Conservation (phyloP, 129 eudicot species). For the Smallanthus sonchifolius region DNA sequence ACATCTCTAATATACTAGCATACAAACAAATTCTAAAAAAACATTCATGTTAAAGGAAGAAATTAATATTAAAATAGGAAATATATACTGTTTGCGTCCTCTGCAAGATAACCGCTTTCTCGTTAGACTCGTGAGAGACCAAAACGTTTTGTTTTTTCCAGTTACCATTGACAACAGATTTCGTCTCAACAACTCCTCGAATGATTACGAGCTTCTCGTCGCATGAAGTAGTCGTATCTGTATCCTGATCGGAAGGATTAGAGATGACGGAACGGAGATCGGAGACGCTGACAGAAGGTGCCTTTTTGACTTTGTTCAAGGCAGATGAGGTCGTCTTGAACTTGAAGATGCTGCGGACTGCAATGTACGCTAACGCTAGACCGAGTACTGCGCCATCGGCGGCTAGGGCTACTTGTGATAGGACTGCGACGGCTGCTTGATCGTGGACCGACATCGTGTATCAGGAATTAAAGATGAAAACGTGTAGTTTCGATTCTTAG, state of each 20-base stretch:
- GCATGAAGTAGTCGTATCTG: slow-evolving; percentile 11
- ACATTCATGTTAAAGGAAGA: neutral
- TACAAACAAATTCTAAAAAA: neutral
- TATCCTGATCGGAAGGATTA: slow-evolving; percentile 19
- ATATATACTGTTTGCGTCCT: slow-evolving; percentile 55
- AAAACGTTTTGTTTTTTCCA: slow-evolving; percentile 51
- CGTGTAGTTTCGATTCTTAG: neutral
- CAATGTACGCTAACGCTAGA: slow-evolving; percentile 66
- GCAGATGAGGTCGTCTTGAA: slow-evolving; percentile 57
- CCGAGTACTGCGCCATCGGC: slow-evolving; percentile 93
- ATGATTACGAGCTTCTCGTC: slow-evolving; percentile 54
- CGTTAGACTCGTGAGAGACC: slow-evolving; percentile 58
- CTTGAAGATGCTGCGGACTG: slow-evolving; percentile 62
- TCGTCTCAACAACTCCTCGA: slow-evolving; percentile 65
- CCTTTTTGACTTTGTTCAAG: slow-evolving; percentile 50
- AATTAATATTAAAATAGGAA: neutral
- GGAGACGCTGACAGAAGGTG: slow-evolving; percentile 67
- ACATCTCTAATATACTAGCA: neutral
- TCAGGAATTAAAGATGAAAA: neutral
- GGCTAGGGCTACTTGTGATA: slow-evolving; percentile 58
- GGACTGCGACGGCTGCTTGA: slow-evolving; percentile 62
- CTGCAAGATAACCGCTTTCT: slow-evolving; percentile 62
- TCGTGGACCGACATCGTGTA: slow-evolving; percentile 71
- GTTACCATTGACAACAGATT: slow-evolving; percentile 43
- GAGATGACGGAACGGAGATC: slow-evolving; percentile 71